Evolutionary conservation across 2,329 filamentous ascomycete genomes (phyloP), one percentile per base, ranked within the genome.

Genomic region (Magnaporthales sp.): DNA sequence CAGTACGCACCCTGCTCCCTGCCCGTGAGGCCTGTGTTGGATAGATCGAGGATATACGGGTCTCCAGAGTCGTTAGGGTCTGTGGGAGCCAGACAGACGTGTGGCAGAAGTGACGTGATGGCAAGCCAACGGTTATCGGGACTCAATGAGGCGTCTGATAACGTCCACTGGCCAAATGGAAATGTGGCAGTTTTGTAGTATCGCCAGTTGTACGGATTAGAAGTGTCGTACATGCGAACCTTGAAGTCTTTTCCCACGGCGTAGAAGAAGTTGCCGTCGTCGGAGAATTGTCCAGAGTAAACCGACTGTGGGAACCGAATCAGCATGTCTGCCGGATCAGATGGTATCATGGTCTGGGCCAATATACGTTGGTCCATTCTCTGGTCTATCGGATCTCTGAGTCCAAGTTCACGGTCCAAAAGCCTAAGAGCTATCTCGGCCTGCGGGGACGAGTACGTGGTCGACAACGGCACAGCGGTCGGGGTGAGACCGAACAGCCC

Each of bases 231-330:
- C 91, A 99, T 93, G 66, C 93, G 90, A 10, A 99, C 93, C 71
- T 88, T 90, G 79, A 97, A 97, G 77, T 98, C 93, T 77, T 97
- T 92, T 10, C 90, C 91, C 73, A 91, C 95, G 6, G 90, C 89
- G 75, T 94, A 98, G 80, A 97, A 98, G 80, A 98, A 98, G 77
- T 97, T 96, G 29, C 95, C 95, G 72, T 99, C 95, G 70, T 96
- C 91, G 0, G 92, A 97, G 75, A 98, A 99, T 75, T 98, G 94
- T 1, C 95, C 95, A 3, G 92, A 97, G 74, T 98, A 98, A 66
- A 95, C 93, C 56, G 92, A 88, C 5, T 89, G 85, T 66, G 93
- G 87, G 74, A 93, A 96, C 73, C 96, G 91, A 69, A 98, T 89
- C 68, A 97, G 91, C 73, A 91, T 91, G 74, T 98, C 94, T 0